These are phyloP conservation scores for Camellia sinensis DNA, from an alignment of 148 eudicot species.

Conservation along the genomic window DNA sequence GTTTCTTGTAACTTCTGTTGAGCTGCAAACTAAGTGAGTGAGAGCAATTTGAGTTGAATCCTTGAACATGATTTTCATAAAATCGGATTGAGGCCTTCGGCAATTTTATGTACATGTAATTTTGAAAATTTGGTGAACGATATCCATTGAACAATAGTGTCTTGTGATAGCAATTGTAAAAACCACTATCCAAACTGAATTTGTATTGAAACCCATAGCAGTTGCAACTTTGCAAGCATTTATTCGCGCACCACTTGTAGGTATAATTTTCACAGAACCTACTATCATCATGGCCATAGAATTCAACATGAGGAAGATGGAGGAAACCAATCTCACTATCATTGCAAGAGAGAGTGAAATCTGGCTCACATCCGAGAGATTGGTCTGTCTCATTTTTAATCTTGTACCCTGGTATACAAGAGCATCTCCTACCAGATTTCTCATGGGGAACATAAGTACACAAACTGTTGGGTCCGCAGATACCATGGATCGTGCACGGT, in stretches of 20 bases:
- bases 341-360: constrained; percentile 13
- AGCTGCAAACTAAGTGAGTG: neutral
- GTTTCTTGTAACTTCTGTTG: constrained; percentile 6
- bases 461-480: constrained; percentile 36
- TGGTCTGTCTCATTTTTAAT: constrained; percentile 28
- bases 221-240: constrained; percentile 17
- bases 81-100: constrained; percentile 10
- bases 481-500: constrained; percentile 32
- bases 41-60: constrained; percentile 15
- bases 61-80: neutral
- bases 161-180: constrained; percentile 27
- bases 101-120: constrained; percentile 23
- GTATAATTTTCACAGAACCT: constrained; percentile 9
- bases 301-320: constrained; percentile 21
- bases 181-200: neutral
- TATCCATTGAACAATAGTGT: constrained; percentile 26
- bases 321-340: constrained; percentile 12
- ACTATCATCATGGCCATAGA: constrained; percentile 24
- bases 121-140: neutral
- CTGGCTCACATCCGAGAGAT: constrained; percentile 38
- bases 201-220: constrained; percentile 35
- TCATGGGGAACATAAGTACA: constrained; percentile 19
- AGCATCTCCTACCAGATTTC: constrained; percentile 26
- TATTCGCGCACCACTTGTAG: constrained; percentile 12
- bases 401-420: constrained; percentile 38